A percentile compares a stretch with the other conserved stretches of the same genome.
Evolutionary conservation across 805 yeast species (phyloP).

Genomic region (Barnettozyma populi): DNA sequence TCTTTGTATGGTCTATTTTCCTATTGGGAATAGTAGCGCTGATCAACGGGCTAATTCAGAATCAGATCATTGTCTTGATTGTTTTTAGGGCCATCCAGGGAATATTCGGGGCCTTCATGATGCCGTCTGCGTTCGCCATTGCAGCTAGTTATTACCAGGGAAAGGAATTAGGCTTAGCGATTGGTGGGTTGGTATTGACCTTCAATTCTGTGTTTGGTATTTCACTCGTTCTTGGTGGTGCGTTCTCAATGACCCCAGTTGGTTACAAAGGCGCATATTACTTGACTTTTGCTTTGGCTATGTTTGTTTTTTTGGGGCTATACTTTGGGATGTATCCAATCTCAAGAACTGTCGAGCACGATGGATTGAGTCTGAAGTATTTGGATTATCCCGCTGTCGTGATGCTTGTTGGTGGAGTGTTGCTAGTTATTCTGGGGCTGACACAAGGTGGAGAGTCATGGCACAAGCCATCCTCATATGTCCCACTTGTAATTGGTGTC

Average conservation of each 20-base stretch:
- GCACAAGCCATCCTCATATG: constrained; percentile 36
- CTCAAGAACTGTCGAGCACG: constrained; percentile 22
- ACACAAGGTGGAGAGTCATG: constrained; percentile 42
- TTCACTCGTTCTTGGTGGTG: constrained; percentile 41
- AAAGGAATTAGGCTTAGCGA: constrained; percentile 24
- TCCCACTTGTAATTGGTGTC: constrained; percentile 36
- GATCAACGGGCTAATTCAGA: constrained; percentile 32
- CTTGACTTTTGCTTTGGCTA: constrained; percentile 31
- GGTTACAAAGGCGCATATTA: constrained; percentile 38
- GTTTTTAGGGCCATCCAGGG: constrained; percentile 43
- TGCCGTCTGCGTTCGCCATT: constrained; percentile 34
- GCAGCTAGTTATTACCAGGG: constrained; percentile 29
- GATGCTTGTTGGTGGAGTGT: constrained; percentile 29
- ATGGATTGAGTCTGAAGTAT: constrained; percentile 19
- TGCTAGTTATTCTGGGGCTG: constrained; percentile 38
- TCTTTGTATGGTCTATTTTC: constrained; percentile 25
- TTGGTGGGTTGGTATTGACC: constrained; percentile 24
- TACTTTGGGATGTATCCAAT: constrained; percentile 28
- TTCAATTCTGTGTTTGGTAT: constrained; percentile 31
- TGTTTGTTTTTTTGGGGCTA: constrained; percentile 18
- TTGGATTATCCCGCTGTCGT: constrained; percentile 34
- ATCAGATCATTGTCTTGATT: constrained; percentile 31
- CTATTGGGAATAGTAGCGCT: constrained; percentile 26
- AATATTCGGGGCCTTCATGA: constrained; percentile 34
- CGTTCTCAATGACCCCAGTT: constrained; percentile 30